A percentile compares a stretch with the other conserved stretches of the same genome.
These are phyloP conservation scores for Cercospora sp. DNA, from an alignment of 2,329 filamentous ascomycete species.

Conservation along the genomic window DNA sequence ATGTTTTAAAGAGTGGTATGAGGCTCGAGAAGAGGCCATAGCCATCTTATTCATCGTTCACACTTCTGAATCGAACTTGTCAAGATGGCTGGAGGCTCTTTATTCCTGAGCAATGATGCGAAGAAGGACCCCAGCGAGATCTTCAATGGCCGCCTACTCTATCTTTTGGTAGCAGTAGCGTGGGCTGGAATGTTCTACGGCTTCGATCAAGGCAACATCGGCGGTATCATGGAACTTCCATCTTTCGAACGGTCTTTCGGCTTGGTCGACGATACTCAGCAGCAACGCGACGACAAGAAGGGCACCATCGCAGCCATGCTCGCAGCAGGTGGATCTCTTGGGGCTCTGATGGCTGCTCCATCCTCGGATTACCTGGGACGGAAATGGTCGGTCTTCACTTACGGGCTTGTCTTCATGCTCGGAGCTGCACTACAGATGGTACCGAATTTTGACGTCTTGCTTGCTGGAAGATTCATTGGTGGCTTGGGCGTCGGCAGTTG, in stretches of 20 bases:
- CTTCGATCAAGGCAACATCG: constrained; percentile 7
- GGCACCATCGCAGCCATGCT: constrained; percentile 3
- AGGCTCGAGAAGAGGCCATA: not conserved
- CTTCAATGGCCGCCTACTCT: not conserved
- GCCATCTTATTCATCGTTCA: not conserved
- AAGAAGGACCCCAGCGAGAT: not conserved
- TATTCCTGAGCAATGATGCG: not conserved
- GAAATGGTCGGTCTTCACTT: not conserved
- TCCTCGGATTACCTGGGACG: not conserved
- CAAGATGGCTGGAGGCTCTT: not conserved
- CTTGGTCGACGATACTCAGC: not conserved
- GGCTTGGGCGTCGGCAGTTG: not conserved
- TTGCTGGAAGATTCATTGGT: not conserved
- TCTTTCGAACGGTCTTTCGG: not conserved
- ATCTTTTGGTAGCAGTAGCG: not conserved
- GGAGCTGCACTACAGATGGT: not conserved
- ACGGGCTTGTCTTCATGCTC: not conserved
- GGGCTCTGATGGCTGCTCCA: not conserved
- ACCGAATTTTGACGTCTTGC: not conserved
- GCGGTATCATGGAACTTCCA: not conserved
- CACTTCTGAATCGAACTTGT: not conserved
- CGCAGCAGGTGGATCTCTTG: not conserved
- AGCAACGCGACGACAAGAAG: not conserved
- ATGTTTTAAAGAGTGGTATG: not conserved
- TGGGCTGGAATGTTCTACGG: not conserved